phyloP scores from a whole-genome alignment of 2,329 filamentous ascomycete genomes.

The Claviceps sp. region DNA sequence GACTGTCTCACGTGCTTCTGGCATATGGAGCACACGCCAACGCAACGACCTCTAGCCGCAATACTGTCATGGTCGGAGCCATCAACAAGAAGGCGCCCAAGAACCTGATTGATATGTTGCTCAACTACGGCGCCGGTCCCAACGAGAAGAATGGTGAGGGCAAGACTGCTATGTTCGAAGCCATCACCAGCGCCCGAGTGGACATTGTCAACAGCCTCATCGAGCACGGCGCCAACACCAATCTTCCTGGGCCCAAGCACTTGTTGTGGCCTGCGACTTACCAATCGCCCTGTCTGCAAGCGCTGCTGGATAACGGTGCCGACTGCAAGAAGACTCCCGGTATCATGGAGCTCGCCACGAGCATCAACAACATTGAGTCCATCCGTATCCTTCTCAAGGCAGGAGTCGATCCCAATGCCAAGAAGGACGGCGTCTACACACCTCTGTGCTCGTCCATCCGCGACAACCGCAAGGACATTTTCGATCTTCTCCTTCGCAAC shows the following conservation, averaged over 20 bases:
- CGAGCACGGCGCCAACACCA: constrained; percentile 49
- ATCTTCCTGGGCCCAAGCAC: constrained; percentile 56
- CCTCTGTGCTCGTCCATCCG: constrained; percentile 56
- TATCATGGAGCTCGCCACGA: constrained; percentile 49
- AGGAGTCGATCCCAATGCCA: constrained; percentile 46
- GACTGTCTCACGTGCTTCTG: constrained; percentile 45
- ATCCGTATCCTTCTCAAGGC: constrained; percentile 43
- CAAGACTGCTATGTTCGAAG: constrained; percentile 49
- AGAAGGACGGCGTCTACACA: constrained; percentile 54
- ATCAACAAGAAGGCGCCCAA: constrained; percentile 46
- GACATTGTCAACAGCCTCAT: constrained; percentile 39
- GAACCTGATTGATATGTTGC: constrained; percentile 42
- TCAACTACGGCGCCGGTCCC: constrained; percentile 45
- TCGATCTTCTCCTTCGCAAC: constrained; percentile 41
- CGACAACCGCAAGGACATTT: constrained; percentile 48
- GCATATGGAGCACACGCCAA: constrained; percentile 48
- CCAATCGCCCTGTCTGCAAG: constrained; percentile 41
- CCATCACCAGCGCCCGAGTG: constrained; percentile 40
- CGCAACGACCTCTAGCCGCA: constrained; percentile 38
- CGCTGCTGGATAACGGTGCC: constrained; percentile 45
- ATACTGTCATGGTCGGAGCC: constrained; percentile 44
- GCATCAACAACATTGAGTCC: constrained; percentile 49
- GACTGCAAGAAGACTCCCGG: constrained; percentile 46
- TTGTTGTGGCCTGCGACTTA: constrained; percentile 53
- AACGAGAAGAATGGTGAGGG: constrained; percentile 48